Percentiles rank a stretch among this genome's conserved stretches.
phyloP scores from a whole-genome alignment of 352 stramenopile species.

The Globisporangium takayamanum region DNA sequence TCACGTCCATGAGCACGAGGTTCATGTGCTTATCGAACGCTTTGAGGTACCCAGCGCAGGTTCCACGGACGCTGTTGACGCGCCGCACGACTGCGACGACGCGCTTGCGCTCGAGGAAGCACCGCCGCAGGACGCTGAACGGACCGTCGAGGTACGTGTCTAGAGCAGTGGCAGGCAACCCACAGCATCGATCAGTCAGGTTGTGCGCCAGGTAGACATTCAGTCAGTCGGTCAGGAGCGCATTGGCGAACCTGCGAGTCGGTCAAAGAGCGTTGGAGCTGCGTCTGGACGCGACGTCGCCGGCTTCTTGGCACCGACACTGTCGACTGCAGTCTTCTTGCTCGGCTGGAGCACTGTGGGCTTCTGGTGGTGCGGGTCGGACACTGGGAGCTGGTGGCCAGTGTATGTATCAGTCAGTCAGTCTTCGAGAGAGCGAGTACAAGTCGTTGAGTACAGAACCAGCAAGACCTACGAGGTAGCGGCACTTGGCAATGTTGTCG shows the following conservation, averaged over 20 bases:
- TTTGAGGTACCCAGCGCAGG: slow-evolving; percentile 87
- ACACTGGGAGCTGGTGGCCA: slow-evolving; percentile 45
- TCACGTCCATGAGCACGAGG: slow-evolving; percentile 88
- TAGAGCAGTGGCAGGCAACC: slow-evolving; percentile 9
- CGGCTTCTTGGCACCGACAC: slow-evolving; percentile 8
- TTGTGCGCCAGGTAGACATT: background rate
- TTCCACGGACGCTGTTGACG: slow-evolving; percentile 89
- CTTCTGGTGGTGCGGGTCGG: slow-evolving; percentile 44
- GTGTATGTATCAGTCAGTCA: too few relatives aligned
- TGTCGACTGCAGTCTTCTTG: slow-evolving; percentile 20
- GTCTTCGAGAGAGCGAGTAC: too few relatives aligned
- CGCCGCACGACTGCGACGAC: slow-evolving; percentile 86
- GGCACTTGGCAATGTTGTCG: slow-evolving; percentile 88
- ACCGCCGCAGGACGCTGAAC: slow-evolving; percentile 76
- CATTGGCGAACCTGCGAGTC: slow-evolving; percentile 36
- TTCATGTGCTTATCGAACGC: slow-evolving; percentile 96
- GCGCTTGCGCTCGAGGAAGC: slow-evolving; percentile 69
- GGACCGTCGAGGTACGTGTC: slow-evolving; percentile 81
- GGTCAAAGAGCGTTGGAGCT: slow-evolving; percentile 38
- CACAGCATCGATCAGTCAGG: slow-evolving; percentile 10
- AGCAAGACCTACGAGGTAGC: slow-evolving; percentile 39
- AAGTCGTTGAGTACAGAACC: background rate
- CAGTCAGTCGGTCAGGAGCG: too few relatives aligned
- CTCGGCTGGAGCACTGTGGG: slow-evolving; percentile 15
- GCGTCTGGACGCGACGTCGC: slow-evolving; percentile 8